Evolutionary conservation across 116 monocot species (phyloP).

Genomic region (Cymodocea nodosa): DNA sequence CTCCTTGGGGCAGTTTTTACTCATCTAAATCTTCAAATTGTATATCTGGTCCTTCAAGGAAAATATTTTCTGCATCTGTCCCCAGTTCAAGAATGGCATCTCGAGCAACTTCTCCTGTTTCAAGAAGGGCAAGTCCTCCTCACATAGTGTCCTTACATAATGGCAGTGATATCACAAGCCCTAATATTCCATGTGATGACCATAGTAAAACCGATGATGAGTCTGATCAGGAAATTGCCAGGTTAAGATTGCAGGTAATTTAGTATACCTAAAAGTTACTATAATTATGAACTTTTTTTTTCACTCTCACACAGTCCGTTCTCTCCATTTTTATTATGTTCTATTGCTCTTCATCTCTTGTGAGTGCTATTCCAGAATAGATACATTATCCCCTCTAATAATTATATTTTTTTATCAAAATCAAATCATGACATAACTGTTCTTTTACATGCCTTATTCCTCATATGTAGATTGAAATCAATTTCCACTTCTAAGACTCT

Average conservation of each 20-base stretch:
- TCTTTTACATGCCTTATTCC: too few species aligned
- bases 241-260: slow-evolving; percentile 15
- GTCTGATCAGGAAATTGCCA: slow-evolving; percentile 42
- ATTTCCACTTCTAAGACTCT: too few species aligned
- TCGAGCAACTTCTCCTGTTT: slow-evolving; percentile 42
- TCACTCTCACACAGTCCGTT: neutral
- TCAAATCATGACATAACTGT: too few species aligned
- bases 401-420: too few species aligned
- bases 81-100: slow-evolving; percentile 63
- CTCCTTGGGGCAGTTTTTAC: slow-evolving; percentile 37
- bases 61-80: slow-evolving; percentile 70
- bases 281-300: neutral
- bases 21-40: slow-evolving; percentile 31
- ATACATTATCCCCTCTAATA: too few species aligned
- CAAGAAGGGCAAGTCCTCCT: slow-evolving; percentile 40
- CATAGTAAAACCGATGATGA: slow-evolving; percentile 30
- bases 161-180: slow-evolving; percentile 21
- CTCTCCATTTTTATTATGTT: neutral
- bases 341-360: too few species aligned
- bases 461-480: too few species aligned
- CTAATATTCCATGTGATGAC: slow-evolving; percentile 32
- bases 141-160: slow-evolving; percentile 17
- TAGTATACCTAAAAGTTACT: neutral
- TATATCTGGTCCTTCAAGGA: slow-evolving; percentile 46
- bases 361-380: too few species aligned